Evolutionary conservation across 768 basidiomycete genomes (phyloP).

Genomic region (Russula sp.): DNA sequence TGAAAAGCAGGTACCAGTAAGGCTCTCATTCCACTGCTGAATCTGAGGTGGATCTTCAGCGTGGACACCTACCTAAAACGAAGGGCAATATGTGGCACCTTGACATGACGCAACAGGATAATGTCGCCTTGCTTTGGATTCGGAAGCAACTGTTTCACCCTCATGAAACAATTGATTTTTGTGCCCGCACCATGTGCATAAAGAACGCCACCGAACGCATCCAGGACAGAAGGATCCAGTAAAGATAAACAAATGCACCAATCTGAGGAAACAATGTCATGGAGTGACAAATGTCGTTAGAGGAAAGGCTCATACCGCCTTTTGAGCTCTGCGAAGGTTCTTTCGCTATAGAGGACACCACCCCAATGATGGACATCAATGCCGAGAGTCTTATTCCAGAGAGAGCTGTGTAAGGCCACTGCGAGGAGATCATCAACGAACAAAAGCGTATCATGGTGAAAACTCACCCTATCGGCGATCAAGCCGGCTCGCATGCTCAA

Average conservation of each 20-base stretch:
- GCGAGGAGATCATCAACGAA: background rate
- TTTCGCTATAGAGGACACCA: conserved; percentile 24
- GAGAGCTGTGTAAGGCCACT: conserved; percentile 14
- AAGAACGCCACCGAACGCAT: conserved; percentile 24
- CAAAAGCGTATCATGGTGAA: background rate
- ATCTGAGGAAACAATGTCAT: conserved; percentile 31
- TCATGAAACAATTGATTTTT: conserved; percentile 44
- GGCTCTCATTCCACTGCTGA: background rate
- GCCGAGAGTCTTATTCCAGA: conserved; percentile 4
- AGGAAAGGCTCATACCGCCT: conserved; percentile 25
- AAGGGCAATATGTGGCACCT: conserved; percentile 30
- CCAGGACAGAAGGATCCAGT: conserved; percentile 45
- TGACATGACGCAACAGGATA: conserved; percentile 43
- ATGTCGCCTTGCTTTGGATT: conserved; percentile 41
- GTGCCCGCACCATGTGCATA: conserved; percentile 24
- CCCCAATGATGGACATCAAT: conserved; percentile 28
- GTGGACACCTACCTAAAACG: background rate
- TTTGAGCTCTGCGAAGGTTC: conserved; percentile 21
- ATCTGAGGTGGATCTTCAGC: conserved; percentile 10
- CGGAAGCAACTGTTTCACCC: conserved; percentile 44
- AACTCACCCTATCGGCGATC: conserved; percentile 7
- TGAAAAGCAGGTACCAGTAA: conserved; percentile 10
- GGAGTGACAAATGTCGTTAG: background rate
- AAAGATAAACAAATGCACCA: conserved; percentile 39
- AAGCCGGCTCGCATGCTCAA: conserved; percentile 14